Evolutionary conservation across 495 filamentous ascomycete species (phyloP).

Genomic region (Massariosphaeria phaeospora): DNA sequence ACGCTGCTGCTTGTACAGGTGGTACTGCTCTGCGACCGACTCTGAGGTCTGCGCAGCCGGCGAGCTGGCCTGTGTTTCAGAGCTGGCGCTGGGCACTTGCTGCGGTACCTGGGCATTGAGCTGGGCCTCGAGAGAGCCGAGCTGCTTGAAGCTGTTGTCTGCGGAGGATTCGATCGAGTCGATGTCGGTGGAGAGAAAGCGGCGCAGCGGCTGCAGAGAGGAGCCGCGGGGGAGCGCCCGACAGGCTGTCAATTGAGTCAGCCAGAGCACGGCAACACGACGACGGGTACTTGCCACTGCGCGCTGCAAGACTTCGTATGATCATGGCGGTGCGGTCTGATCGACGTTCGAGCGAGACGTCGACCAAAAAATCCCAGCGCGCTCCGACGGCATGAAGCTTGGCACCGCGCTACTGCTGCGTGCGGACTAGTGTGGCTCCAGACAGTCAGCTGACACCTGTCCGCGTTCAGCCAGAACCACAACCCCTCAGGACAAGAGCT

Average conservation of each 20-base stretch:
- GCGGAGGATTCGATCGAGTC: constrained; percentile 20
- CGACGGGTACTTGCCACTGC: constrained; percentile 18
- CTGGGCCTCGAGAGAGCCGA: constrained; percentile 28
- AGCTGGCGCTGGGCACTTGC: too few species aligned
- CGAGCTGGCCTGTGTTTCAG: constrained; percentile 6
- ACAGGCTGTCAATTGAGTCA: constrained; percentile 2
- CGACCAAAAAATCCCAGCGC: too few species aligned
- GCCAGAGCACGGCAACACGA: neutral
- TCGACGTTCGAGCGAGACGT: neutral
- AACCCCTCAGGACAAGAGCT: too few species aligned
- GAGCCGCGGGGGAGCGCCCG: constrained; percentile 3
- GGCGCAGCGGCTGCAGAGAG: constrained; percentile 3
- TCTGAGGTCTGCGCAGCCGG: neutral
- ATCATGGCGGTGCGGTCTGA: constrained; percentile 25
- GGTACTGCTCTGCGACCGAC: constrained; percentile 28
- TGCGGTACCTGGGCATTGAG: constrained; percentile 19
- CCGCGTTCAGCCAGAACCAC: too few species aligned
- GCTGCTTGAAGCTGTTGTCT: constrained; percentile 25
- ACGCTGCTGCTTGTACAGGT: constrained; percentile 29
- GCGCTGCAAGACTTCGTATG: constrained; percentile 30
- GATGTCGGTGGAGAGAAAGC: constrained; percentile 22
- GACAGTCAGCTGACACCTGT: too few species aligned
- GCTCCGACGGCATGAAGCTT: too few species aligned
- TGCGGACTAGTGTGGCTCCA: too few species aligned
- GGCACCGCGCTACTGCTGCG: too few species aligned